phyloP scores from a whole-genome alignment of 805 yeast genomes.

The Torulaspora microellipsoides region DNA sequence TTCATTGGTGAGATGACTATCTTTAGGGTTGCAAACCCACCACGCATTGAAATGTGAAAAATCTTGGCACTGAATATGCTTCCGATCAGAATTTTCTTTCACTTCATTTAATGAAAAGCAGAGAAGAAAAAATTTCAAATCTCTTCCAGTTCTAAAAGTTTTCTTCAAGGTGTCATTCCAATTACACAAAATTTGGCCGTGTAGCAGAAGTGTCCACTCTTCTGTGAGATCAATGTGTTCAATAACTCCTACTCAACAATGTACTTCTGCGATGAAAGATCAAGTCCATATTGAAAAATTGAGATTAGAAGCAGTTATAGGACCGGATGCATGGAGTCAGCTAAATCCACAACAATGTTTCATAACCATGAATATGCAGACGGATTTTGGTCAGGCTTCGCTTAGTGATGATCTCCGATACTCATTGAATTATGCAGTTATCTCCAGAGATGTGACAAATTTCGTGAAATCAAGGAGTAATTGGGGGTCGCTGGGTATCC shows the following conservation, averaged over 20 bases:
- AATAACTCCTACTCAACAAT: not conserved
- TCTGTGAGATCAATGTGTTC: not conserved
- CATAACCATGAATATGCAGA: constrained; percentile 54
- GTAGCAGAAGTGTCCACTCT: not conserved
- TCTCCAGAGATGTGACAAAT: constrained; percentile 59
- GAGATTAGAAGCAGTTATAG: constrained; percentile 57
- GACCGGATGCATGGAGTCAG: constrained; percentile 72
- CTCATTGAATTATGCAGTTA: constrained; percentile 84
- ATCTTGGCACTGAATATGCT: no score
- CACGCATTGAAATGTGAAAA: no score
- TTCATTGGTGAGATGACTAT: no score
- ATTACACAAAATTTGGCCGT: no score
- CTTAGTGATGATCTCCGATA: constrained; percentile 71
- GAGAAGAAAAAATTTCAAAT: no score
- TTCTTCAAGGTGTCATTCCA: no score
- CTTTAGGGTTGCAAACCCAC: no score
- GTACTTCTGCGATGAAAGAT: constrained; percentile 17
- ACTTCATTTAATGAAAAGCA: no score
- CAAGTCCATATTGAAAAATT: constrained; percentile 49
- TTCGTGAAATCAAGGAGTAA: constrained; percentile 40
- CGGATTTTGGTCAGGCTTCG: constrained; percentile 74
- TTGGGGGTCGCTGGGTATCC: constrained; percentile 35
- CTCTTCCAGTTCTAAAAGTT: no score
- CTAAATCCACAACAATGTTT: constrained; percentile 61
- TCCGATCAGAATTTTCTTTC: no score